Percentiles rank a stretch among this genome's conserved stretches.
phyloP scores from a whole-genome alignment of 2,329 filamentous ascomycete species.

The Neonectria punicea region DNA sequence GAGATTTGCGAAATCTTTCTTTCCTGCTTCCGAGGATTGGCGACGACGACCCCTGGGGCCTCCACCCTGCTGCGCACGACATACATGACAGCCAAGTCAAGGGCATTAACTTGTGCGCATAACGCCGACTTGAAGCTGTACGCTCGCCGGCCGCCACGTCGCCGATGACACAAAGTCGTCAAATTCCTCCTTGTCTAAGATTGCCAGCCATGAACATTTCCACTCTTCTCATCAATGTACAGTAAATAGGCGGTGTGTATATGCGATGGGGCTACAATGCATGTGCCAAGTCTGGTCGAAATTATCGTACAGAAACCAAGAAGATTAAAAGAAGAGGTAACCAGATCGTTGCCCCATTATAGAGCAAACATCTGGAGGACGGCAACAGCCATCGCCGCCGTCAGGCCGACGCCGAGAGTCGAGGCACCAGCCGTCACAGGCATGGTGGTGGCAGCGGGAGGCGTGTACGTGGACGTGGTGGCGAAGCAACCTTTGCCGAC shows the following conservation, averaged over 20 bases:
- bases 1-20: slow-evolving; percentile 1
- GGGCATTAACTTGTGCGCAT: neutral
- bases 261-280: slow-evolving; percentile 6
- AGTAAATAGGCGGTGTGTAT: slow-evolving; percentile 10
- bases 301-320: neutral
- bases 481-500: slow-evolving; percentile 37
- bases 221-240: slow-evolving; percentile 9
- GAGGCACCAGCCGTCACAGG: slow-evolving; percentile 61
- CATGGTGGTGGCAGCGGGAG: slow-evolving; percentile 41
- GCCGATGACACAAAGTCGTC: slow-evolving; percentile 12
- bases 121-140: slow-evolving; percentile 9
- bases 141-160: slow-evolving; percentile 8
- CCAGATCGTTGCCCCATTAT: slow-evolving; percentile 30
- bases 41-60: slow-evolving; percentile 3
- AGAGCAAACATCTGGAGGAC: slow-evolving; percentile 44
- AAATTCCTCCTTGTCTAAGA: slow-evolving; percentile 1
- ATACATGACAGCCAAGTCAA: slow-evolving; percentile 1
- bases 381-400: slow-evolving; percentile 40
- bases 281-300: slow-evolving; percentile 14
- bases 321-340: neutral
- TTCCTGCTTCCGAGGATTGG: neutral
- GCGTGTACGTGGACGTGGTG: slow-evolving; percentile 17
- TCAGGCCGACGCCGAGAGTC: slow-evolving; percentile 39
- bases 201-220: neutral
- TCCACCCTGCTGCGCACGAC: slow-evolving; percentile 11